Conservation (phyloP, 306 rosid genomes). For the Vigna mungo region DNA sequence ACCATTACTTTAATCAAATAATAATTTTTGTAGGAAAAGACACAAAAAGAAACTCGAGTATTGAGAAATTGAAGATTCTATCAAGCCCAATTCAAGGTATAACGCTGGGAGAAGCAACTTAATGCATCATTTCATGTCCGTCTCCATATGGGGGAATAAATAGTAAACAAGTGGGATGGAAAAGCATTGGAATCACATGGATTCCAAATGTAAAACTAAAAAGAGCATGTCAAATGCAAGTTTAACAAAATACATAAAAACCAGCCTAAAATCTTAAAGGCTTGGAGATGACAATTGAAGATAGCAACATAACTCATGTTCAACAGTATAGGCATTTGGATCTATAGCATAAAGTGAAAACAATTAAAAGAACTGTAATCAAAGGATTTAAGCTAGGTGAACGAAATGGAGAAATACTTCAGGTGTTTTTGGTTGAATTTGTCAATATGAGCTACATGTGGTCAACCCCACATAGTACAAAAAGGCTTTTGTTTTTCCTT, state of each 20-base stretch:
- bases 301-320: not conserved
- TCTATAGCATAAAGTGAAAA: too few relatives aligned
- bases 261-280: not conserved
- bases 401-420: constrained; percentile 21
- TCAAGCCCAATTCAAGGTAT: constrained; percentile 24
- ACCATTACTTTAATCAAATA: constrained; percentile 9
- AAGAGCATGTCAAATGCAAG: not conserved
- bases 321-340: not conserved
- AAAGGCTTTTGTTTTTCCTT: not conserved
- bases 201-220: not conserved
- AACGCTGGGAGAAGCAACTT: not conserved
- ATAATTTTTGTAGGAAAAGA: not conserved
- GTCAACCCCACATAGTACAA: not conserved
- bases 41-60: constrained; percentile 7
- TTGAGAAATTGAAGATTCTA: constrained; percentile 29
- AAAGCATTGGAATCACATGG: not conserved
- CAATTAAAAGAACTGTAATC: not conserved
- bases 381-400: not conserved
- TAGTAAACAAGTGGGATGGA: constrained; percentile 4
- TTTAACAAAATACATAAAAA: not conserved
- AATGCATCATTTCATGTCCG: constrained; percentile 13
- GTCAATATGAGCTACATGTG: not conserved
- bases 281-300: not conserved
- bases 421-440: constrained; percentile 8
- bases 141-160: constrained; percentile 16